Evolutionary conservation across 345 rosid species (phyloP), one percentile per base, ranked within the genome.

Genomic region (Atalantia buxifolia): DNA sequence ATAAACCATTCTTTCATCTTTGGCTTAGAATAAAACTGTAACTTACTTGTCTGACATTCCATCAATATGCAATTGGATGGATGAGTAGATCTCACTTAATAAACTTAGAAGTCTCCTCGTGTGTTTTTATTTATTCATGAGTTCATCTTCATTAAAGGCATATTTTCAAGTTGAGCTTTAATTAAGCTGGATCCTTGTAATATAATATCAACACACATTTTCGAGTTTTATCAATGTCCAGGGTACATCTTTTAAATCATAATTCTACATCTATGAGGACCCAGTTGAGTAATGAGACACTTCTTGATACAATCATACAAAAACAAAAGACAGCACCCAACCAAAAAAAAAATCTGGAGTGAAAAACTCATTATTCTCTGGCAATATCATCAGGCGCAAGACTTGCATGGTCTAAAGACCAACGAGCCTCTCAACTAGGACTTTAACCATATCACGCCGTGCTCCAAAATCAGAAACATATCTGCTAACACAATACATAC

Each of bases 391-490:
- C 33, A 67, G 59, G 13, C 40, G 48, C 74, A 33, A 68, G 36
- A 9, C 57, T 56, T 13, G 71, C n/a, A 18, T 69, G 59, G 7
- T 30, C 28, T 4, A 50, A 16, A 45, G 38, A 33, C 85, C 81
- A 4, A 83, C 82, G n/a, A 89, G 16, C 50, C 62, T 72, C 82
- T 87, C 94, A 3, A 90, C 94, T 0, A 78, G 64, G 55, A 89
- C 81, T 74, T 71, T 83, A 13, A 22, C 78, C 71, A 84, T 91
- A 77, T 92, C 97, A 3, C 76, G 89, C 6, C 97, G 87, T 13
- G 87, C 85, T 50, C 95, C 98, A 24, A 90, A 72, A 66, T 93
- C 95, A 9, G 84, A 89, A 80, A 82, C 83, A 66, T 81, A 22
- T 50, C 95, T 87, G 63, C 83, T 84, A n/a, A 80, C 30, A 72